These are phyloP conservation scores for Cadophora gregata DNA, from an alignment of 2,329 filamentous ascomycete genomes.

Conservation along the genomic window DNA sequence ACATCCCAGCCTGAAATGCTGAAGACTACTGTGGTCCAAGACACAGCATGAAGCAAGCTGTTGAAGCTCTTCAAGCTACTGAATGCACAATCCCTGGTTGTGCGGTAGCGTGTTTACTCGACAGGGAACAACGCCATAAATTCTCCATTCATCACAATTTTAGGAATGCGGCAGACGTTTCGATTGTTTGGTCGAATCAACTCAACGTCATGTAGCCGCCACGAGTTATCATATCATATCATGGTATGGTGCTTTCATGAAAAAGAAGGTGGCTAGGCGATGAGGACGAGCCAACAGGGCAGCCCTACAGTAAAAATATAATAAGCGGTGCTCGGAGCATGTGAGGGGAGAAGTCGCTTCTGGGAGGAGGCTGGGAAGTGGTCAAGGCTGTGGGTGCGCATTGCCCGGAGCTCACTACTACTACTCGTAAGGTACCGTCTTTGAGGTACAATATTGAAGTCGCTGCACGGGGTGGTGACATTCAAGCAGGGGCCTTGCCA, in stretches of 20 bases:
- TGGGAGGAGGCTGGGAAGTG: not conserved
- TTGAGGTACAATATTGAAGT: too few species aligned
- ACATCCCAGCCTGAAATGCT: not conserved
- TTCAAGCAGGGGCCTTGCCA: not conserved
- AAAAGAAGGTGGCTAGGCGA: constrained; percentile 12
- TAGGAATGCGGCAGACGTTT: not conserved
- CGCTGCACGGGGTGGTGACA: not conserved
- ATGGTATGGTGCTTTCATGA: not conserved
- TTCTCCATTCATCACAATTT: not conserved
- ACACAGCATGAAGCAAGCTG: not conserved
- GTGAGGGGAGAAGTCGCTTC: not conserved
- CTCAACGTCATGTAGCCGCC: not conserved
- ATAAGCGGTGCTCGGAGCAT: too few species aligned
- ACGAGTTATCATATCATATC: not conserved
- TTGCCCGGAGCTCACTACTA: too few species aligned
- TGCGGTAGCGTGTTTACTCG: constrained; percentile 14
- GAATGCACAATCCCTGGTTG: constrained; percentile 11
- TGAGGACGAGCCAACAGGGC: not conserved
- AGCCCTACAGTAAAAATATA: too few species aligned
- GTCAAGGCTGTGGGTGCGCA: constrained; percentile 2
- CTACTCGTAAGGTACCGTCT: too few species aligned
- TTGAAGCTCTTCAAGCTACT: constrained; percentile 12
- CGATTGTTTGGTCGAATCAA: not conserved
- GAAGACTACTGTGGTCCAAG: constrained; percentile 10
- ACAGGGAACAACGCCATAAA: not conserved